Base-by-base conservation (phyloP, 2,329 filamentous ascomycete genomes). In the Pyrenochaeta sp. region DNA sequence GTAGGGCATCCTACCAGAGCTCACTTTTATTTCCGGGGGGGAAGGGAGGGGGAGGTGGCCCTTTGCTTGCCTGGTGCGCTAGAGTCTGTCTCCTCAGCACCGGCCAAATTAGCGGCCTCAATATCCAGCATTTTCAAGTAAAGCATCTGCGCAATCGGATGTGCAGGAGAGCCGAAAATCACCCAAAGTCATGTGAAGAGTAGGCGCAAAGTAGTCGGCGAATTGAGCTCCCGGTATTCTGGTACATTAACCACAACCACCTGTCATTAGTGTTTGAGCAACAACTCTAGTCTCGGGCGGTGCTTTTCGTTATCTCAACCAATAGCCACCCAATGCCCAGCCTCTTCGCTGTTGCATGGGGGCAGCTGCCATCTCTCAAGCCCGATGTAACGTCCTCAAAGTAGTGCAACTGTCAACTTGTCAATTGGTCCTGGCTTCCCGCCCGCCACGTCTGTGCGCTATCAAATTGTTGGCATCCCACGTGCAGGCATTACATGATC, bases 341-440 rank as follows among this genome's bases (percentile, higher is more conserved):
- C 37, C 12, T 32, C 32, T 29, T 14, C 30, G 30, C 32, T 32
- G 51, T 52, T 32, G 49, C 47, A 60, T 39, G 45, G 37, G n/a
- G 39, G 40, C 52, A 50, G 23, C 44, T 33, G 31, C 36, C 43
- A 47, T 40, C 21, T 17, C 40, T 31, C 32, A 47, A 50, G 54
- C 54, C 47, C 57, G 60, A 63, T 63, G 60, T 63, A 63, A 63
- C 60, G 47, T 58, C 60, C 51, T 41, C 43, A 58, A 59, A 52
- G 56, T 58, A 54, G 57, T 49, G 57, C 54, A 47, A 35, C 48
- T 52, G 56, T 60, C 56, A 56, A 49, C 17, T 51, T 56, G 49
- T 56, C 50, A 51, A 46, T 32, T 23, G 15, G 44, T 41, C 21
- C 47, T 52, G 45, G 52, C 52, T 58, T 58, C 45, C 49, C 56